A percentile compares a stretch with the other conserved stretches of the same genome.
Evolutionary conservation across 2,329 filamentous ascomycete genomes (phyloP).

Genomic region (Calcarisporium arbuscula): DNA sequence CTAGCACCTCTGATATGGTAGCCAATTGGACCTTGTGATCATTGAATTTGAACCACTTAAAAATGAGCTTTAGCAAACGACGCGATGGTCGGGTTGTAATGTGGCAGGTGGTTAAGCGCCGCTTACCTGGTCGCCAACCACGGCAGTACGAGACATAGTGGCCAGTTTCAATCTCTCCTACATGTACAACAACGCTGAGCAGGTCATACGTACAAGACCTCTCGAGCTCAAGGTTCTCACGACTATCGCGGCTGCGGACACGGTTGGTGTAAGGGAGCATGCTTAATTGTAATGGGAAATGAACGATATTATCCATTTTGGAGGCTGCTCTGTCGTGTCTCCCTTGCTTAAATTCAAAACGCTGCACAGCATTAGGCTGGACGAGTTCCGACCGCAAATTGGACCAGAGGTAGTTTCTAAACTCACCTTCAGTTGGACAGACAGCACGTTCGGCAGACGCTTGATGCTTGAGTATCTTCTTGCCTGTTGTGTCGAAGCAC

Average conservation of each 20-base stretch:
- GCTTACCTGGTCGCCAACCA: constrained; percentile 60
- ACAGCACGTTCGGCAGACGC: constrained; percentile 78
- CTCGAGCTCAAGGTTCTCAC: constrained; percentile 51
- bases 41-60: constrained; percentile 89
- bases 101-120: neutral
- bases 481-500: constrained; percentile 69
- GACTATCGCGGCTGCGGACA: constrained; percentile 42
- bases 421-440: constrained; percentile 82
- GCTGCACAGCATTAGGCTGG: constrained; percentile 26
- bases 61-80: constrained; percentile 8
- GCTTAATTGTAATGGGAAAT: constrained; percentile 81
- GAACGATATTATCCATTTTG: constrained; percentile 82
- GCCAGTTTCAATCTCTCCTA: constrained; percentile 86
- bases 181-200: constrained; percentile 84
- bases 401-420: neutral
- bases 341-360: constrained; percentile 68
- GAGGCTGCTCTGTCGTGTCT: constrained; percentile 62
- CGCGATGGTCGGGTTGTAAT: neutral
- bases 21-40: constrained; percentile 88
- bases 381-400: neutral
- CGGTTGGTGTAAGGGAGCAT: constrained; percentile 84
- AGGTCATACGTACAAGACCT: constrained; percentile 77
- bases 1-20: constrained; percentile 75
- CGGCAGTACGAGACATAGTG: constrained; percentile 89
- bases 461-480: constrained; percentile 81